Base-by-base conservation (phyloP, 2,329 filamentous ascomycete genomes). In the Paracorniculantispora psalliotae region DNA sequence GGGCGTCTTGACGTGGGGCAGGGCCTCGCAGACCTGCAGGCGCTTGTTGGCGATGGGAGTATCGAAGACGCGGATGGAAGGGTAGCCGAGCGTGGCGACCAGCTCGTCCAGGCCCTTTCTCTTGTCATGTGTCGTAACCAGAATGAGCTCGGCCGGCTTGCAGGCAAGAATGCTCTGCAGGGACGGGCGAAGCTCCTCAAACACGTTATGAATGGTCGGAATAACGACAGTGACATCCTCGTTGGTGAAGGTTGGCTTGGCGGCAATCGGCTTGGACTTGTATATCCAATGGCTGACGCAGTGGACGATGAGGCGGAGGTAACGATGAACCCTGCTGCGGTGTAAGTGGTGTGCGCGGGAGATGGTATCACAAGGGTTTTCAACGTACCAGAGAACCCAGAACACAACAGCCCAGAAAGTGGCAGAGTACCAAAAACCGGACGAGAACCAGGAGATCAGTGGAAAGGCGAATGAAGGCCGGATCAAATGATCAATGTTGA, bases 151-250 rank as follows among this genome's bases (percentile, higher is more conserved):
- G 59, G 78, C 81, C 1, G 89, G 88, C 59, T 84, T 77, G 67
- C 88, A 89, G 23, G 82, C 83, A 52, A 92, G 77, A 64, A 91
- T 91, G 67, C 89, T 91, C 69, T 87, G 80, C 41, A 97, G 82
- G 19, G 92, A 96, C 61, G 89, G 85, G 56, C 87, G 86, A 62
- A 97, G 80, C 69, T 96, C 91, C 67, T 92, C 87, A 61, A 93
- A 91, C 62, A 86, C 87, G 61, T 92, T 91, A 69, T 96, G 91
- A 64, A 97, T 92, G 12, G 92, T 96, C 8, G 93, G 93, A 62
- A 97, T 90, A 67, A 97, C 90, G 63, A 97, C 91, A 6, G 93
- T 96, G 67, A 96, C 92, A 82, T 97, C 91, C 66, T 90, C 77
- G 35, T 86, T 83, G 28, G 86, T 91, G 71, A 92, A 87, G 47